These are phyloP conservation scores for Ceratocystiopsis minuta DNA, from an alignment of 2,329 filamentous ascomycete species.

Conservation along the genomic window DNA sequence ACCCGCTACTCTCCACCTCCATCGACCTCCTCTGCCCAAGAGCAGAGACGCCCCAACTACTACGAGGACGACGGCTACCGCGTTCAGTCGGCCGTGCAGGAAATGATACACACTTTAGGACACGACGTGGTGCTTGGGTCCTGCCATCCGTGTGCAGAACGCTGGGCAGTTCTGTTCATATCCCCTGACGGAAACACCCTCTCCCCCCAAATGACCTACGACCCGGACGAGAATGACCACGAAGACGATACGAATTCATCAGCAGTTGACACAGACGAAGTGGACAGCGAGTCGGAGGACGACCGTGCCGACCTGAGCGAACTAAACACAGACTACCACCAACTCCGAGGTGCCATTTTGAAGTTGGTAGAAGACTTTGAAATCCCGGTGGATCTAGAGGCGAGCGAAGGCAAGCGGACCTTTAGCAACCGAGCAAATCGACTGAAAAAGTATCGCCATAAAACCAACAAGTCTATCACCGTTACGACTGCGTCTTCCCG, in stretches of 20 bases:
- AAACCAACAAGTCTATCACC: constrained; percentile 39
- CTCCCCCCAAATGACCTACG: constrained; percentile 55
- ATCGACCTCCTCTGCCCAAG: constrained; percentile 12
- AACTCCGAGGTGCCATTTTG: constrained; percentile 61
- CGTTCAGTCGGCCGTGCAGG: constrained; percentile 48
- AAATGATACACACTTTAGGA: constrained; percentile 50
- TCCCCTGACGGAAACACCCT: constrained; percentile 53
- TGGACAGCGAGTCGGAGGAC: constrained; percentile 34
- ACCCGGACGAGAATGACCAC: constrained; percentile 33
- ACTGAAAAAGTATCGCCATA: constrained; percentile 40
- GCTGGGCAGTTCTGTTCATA: constrained; percentile 69
- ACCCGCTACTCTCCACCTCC: constrained; percentile 35
- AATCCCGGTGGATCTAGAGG: constrained; percentile 47
- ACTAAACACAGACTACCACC: constrained; percentile 63
- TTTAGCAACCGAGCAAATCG: constrained; percentile 55
- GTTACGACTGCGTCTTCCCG: constrained; percentile 19
- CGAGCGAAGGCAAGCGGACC: constrained; percentile 33
- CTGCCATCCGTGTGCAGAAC: constrained; percentile 63
- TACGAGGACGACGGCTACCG: constrained; percentile 48
- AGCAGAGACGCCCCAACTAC: constrained; percentile 26
- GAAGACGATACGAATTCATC: constrained; percentile 39
- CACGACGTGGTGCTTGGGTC: constrained; percentile 45
- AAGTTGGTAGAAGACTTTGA: constrained; percentile 72
- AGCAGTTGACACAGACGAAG: constrained; percentile 18
- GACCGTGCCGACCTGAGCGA: constrained; percentile 43